Conservation (phyloP, 2,329 filamentous ascomycete genomes). For the Elsinoe perseae region DNA sequence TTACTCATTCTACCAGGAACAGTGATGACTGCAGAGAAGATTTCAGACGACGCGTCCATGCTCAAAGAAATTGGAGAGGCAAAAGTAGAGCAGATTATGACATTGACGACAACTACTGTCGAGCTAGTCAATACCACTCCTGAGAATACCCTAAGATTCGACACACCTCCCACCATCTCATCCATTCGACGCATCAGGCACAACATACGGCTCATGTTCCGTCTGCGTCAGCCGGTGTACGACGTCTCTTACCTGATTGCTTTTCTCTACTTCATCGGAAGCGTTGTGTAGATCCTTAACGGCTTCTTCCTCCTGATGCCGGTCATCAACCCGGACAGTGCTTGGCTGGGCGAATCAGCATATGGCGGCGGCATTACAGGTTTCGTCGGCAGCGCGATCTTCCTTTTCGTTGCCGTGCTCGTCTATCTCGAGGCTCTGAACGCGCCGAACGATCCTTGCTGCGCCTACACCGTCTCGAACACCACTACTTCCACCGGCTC, state of each 20-base stretch:
- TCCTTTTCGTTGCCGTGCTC: neutral
- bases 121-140: neutral
- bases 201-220: neutral
- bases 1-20: conserved; percentile 4
- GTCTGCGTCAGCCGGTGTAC: conserved; percentile 1
- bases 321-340: neutral
- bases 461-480: conserved; percentile 2
- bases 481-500: neutral
- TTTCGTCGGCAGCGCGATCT: neutral
- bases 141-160: neutral
- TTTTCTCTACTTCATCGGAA: neutral
- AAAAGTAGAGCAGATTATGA: neutral
- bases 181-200: neutral
- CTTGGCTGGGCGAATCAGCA: neutral
- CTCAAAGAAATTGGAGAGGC: neutral
- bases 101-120: neutral
- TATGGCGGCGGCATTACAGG: neutral
- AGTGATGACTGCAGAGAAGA: neutral
- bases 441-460: conserved; percentile 5
- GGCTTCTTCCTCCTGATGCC: conserved; percentile 2
- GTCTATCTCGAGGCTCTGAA: conserved; percentile 1
- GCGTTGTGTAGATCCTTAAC: conserved; percentile 5
- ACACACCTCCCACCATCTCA: neutral
- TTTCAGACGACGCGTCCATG: neutral
- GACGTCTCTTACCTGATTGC: conserved; percentile 7